Conservation (phyloP, 2,329 filamentous ascomycete species). For the Monosporascus ibericus region DNA sequence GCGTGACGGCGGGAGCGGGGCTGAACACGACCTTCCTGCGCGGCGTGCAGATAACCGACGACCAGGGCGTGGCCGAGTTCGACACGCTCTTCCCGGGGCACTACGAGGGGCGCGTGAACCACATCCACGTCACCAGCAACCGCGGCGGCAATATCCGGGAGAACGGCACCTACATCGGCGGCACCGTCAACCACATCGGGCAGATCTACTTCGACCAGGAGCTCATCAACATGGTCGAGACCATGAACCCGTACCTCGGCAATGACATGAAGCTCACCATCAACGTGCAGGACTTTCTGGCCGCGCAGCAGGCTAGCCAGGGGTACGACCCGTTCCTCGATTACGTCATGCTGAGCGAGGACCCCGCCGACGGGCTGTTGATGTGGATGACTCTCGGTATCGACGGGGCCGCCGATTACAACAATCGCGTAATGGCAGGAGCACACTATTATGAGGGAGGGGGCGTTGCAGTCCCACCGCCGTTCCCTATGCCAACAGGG, state of each 20-base stretch:
- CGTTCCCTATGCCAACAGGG: slow-evolving; percentile 6
- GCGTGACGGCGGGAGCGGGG: slow-evolving; percentile 26
- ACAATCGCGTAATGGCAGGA: slow-evolving; percentile 7
- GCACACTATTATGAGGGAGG: slow-evolving; percentile 16
- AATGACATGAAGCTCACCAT: slow-evolving; percentile 36
- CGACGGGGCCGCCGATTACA: slow-evolving; percentile 28
- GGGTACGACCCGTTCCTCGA: slow-evolving; percentile 42
- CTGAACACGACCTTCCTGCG: slow-evolving; percentile 37
- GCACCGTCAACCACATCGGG: slow-evolving; percentile 49
- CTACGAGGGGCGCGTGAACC: slow-evolving; percentile 33
- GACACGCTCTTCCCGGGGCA: slow-evolving; percentile 38
- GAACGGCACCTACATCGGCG: slow-evolving; percentile 44
- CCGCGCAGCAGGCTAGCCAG: slow-evolving; percentile 30
- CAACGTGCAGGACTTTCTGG: slow-evolving; percentile 45
- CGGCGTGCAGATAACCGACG: slow-evolving; percentile 35
- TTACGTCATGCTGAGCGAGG: slow-evolving; percentile 50
- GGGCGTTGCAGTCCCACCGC: slow-evolving; percentile 13
- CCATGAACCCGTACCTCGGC: slow-evolving; percentile 36
- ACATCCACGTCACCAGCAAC: slow-evolving; percentile 30
- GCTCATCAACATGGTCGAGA: slow-evolving; percentile 43
- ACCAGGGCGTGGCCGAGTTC: slow-evolving; percentile 35
- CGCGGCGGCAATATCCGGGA: slow-evolving; percentile 27
- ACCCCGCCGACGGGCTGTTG: slow-evolving; percentile 41
- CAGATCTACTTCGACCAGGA: slow-evolving; percentile 56
- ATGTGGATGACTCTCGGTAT: slow-evolving; percentile 46